Evolutionary conservation across 2,329 filamentous ascomycete genomes (phyloP).

Genomic region (Ophiostoma montium): DNA sequence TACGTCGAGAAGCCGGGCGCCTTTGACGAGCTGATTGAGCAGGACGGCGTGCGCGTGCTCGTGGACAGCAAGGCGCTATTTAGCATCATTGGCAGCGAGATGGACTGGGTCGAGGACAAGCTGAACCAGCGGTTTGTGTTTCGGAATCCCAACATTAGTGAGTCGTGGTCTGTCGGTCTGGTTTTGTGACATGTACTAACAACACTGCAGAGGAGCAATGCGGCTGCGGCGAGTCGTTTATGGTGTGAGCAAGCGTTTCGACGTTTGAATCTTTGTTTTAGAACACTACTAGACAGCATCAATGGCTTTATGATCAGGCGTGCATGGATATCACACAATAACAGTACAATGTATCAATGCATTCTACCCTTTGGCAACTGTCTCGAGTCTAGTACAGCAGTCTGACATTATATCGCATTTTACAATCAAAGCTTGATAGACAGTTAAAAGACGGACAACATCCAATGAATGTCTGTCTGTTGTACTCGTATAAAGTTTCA

Average conservation of each 20-base stretch:
- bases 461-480: background rate
- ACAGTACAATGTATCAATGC: too few relatives aligned
- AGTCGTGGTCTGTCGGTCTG: slow-evolving; percentile 27
- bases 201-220: slow-evolving; percentile 67
- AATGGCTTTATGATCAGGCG: too few relatives aligned
- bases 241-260: slow-evolving; percentile 42
- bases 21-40: slow-evolving; percentile 87
- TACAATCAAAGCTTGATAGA: background rate
- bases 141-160: slow-evolving; percentile 95
- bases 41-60: slow-evolving; percentile 89
- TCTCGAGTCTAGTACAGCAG: too few relatives aligned
- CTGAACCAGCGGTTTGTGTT: slow-evolving; percentile 87
- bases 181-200: background rate
- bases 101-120: slow-evolving; percentile 98
- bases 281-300: too few relatives aligned
- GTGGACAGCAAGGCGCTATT: slow-evolving; percentile 96
- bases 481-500: too few relatives aligned
- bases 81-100: slow-evolving; percentile 96
- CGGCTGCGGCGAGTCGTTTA: slow-evolving; percentile 93
- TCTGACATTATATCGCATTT: too few relatives aligned
- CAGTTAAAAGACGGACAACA: background rate
- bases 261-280: too few relatives aligned
- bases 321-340: too few relatives aligned
- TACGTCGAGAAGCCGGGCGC: slow-evolving; percentile 81
- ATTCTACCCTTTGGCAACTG: too few relatives aligned